phyloP scores from a whole-genome alignment of 495 filamentous ascomycete species.

The Sphaerosporella brunnea region DNA sequence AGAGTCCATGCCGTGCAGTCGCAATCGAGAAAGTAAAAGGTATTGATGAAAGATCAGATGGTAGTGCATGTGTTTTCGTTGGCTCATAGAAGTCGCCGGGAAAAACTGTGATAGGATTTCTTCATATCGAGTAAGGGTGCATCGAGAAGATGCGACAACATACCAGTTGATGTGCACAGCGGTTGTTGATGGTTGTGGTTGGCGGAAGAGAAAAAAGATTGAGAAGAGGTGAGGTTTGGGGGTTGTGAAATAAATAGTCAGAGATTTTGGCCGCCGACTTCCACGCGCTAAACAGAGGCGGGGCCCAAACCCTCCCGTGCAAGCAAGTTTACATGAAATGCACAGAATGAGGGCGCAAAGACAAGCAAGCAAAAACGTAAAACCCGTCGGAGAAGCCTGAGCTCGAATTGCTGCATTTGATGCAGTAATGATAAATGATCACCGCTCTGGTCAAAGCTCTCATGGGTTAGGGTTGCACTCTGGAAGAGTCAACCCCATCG shows the following conservation, averaged over 20 bases:
- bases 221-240: neutral
- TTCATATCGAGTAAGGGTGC: neutral
- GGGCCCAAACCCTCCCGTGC: no score
- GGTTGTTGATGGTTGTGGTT: neutral
- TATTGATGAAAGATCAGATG: constrained; percentile 8
- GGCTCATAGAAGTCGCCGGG: constrained; percentile 9
- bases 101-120: constrained; percentile 7
- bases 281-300: no score
- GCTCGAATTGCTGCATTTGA: neutral
- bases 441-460: no score
- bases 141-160: neutral
- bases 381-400: neutral
- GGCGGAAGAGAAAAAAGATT: neutral
- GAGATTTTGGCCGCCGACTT: no score
- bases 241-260: constrained; percentile 3
- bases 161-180: neutral
- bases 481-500: no score
- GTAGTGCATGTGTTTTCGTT: constrained; percentile 10
- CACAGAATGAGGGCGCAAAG: no score
- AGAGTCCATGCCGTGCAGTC: neutral
- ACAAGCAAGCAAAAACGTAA: no score
- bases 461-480: no score
- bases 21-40: neutral
- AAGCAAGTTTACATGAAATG: no score
- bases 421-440: neutral